phyloP scores from a whole-genome alignment of 768 basidiomycete genomes.

The Collybiopsis luxurians region DNA sequence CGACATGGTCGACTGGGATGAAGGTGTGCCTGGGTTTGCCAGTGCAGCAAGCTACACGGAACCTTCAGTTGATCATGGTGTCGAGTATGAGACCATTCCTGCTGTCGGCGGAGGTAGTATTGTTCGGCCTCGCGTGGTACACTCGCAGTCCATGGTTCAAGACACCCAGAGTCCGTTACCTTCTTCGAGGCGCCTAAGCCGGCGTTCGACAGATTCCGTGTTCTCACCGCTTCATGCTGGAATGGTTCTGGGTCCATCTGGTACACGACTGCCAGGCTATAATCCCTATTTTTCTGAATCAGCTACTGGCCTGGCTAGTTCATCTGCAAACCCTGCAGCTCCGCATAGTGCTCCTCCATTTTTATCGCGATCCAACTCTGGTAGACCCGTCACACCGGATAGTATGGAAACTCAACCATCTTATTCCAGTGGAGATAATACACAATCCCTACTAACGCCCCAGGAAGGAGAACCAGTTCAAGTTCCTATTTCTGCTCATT shows the following conservation, averaged over 20 bases:
- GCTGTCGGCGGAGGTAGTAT: slow-evolving; percentile 91
- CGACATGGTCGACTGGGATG: slow-evolving; percentile 72
- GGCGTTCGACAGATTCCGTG: neutral
- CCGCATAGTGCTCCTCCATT: slow-evolving; percentile 24
- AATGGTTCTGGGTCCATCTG: neutral
- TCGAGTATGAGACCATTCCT: slow-evolving; percentile 84
- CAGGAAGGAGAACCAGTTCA: slow-evolving; percentile 18
- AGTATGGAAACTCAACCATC: slow-evolving; percentile 51
- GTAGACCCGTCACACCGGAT: slow-evolving; percentile 44
- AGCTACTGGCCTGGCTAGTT: slow-evolving; percentile 10
- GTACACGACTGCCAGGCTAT: neutral
- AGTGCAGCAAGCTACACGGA: slow-evolving; percentile 36
- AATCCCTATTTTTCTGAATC: slow-evolving; percentile 12
- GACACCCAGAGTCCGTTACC: slow-evolving; percentile 26
- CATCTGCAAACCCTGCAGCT: slow-evolving; percentile 20
- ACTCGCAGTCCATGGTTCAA: slow-evolving; percentile 78
- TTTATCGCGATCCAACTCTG: slow-evolving; percentile 17
- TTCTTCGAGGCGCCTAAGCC: neutral
- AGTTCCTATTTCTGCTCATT: slow-evolving; percentile 43
- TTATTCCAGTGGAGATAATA: slow-evolving; percentile 43
- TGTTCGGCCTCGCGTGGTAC: slow-evolving; percentile 80
- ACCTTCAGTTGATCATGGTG: slow-evolving; percentile 31
- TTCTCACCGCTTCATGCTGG: slow-evolving; percentile 2
- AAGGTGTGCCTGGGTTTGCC: slow-evolving; percentile 44
- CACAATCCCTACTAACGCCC: slow-evolving; percentile 26